Evolutionary conservation across 2,329 filamentous ascomycete genomes (phyloP), one percentile per base, ranked within the genome.

Genomic region (Onygenales sp.): DNA sequence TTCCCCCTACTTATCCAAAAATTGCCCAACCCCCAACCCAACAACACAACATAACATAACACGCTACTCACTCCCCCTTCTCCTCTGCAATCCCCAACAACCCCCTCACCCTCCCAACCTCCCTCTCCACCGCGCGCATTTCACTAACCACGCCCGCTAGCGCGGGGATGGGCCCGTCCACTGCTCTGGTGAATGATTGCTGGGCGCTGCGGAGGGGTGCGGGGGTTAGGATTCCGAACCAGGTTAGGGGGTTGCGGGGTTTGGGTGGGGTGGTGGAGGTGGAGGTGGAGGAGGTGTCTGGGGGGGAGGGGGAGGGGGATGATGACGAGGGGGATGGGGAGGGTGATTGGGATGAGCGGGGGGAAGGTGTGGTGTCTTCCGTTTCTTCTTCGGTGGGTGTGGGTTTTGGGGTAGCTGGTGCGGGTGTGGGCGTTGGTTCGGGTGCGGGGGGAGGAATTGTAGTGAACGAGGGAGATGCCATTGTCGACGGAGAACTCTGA

Each of bases 191-290:
- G 55, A 78, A 78, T 11, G 67, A 68, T 47, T 58, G 63, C 59
- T 77, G 75, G 3, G 74, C 71, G 39, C 56, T 66, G 52, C 72
- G 72, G 38, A 78, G 64, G 27, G 72, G 66, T 8, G 66, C 65
- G 2, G 75, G 72, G 14, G 74, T 69, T 10, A 78, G 63, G 42
- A 78, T 72, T 5, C 75, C 75, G 58, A 75, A 78, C 75, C 75
- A 77, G 21, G 66, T 65, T 27, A 78, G 59, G 7, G 75, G 75
- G 55, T 78, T 70, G 47, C 55, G 54, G 52, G 54, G 41, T 17
- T 14, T 13, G 41, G 11, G n/a, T 17, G 21, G 31, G 14, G 36
- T 7, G 10, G 2, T 33, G 17, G 17, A 17, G 17, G 17, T 17
- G 17, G 17, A 17, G 17, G 17, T 17, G 17, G 17, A 17, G 14